phyloP scores from a whole-genome alignment of 352 stramenopile genomes.

The Sclerospora graminicola region DNA sequence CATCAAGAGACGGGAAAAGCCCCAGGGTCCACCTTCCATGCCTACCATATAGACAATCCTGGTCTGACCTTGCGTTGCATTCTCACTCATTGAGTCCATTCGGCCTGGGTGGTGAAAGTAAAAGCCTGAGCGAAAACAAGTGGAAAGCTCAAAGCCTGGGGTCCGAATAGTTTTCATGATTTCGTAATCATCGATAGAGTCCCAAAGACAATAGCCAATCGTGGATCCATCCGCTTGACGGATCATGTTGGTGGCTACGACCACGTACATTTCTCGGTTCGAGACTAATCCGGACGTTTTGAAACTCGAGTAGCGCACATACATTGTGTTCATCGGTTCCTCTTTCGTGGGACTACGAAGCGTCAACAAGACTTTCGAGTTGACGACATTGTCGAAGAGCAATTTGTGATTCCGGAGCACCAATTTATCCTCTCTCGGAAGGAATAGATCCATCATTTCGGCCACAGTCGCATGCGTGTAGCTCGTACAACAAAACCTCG shows the following conservation, averaged over 20 bases:
- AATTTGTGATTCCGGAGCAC: slow-evolving; percentile 33
- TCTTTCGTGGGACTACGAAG: slow-evolving; percentile 19
- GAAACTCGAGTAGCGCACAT: slow-evolving; percentile 23
- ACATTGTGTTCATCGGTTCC: slow-evolving; percentile 18
- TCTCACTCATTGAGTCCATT: slow-evolving; percentile 1
- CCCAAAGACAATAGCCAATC: slow-evolving; percentile 48
- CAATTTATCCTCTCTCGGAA: slow-evolving; percentile 24
- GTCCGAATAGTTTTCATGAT: slow-evolving; percentile 6
- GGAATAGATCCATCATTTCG: slow-evolving; percentile 35
- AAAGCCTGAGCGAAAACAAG: slow-evolving; percentile 42
- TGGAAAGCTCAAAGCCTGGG: slow-evolving; percentile 8
- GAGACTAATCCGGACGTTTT: slow-evolving; percentile 23
- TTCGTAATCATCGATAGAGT: slow-evolving; percentile 28
- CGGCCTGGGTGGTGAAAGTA: slow-evolving; percentile 23
- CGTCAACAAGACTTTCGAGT: slow-evolving; percentile 25
- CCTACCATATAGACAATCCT: slow-evolving; percentile 50
- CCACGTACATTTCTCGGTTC: slow-evolving; percentile 27
- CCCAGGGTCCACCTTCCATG: slow-evolving; percentile 11
- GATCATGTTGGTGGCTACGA: slow-evolving; percentile 23
- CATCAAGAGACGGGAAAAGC: slow-evolving; percentile 24
- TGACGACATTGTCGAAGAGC: slow-evolving; percentile 35
- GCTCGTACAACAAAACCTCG: slow-evolving; percentile 36
- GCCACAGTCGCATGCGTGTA: slow-evolving; percentile 25
- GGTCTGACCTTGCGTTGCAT: slow-evolving; percentile 13
- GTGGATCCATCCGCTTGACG: slow-evolving; percentile 26